A percentile compares a stretch with the other conserved stretches of the same genome.
These are phyloP conservation scores for Amesomyces nigricolor DNA, from an alignment of 2,329 filamentous ascomycete species.

Conservation along the genomic window DNA sequence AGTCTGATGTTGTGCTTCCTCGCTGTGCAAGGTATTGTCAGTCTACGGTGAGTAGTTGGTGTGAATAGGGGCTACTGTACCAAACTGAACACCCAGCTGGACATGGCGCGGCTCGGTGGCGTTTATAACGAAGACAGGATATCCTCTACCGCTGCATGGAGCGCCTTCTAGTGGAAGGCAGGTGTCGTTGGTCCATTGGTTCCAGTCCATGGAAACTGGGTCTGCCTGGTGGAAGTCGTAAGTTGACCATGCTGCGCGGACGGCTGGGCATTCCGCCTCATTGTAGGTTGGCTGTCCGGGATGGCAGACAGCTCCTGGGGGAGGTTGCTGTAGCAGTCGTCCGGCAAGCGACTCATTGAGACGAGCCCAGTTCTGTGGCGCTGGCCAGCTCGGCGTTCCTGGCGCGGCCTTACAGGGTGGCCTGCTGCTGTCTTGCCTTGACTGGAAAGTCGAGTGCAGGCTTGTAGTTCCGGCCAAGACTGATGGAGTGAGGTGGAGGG, in stretches of 20 bases:
- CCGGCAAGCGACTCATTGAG: constrained; percentile 43
- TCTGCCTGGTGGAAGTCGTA: constrained; percentile 35
- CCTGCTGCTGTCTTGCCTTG: neutral
- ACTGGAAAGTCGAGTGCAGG: neutral
- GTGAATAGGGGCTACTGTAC: constrained; percentile 24
- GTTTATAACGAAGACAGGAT: constrained; percentile 34
- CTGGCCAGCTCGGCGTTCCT: constrained; percentile 43
- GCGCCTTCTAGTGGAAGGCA: constrained; percentile 32
- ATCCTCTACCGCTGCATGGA: constrained; percentile 35
- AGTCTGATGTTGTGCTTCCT: constrained; percentile 44
- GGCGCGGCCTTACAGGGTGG: constrained; percentile 24
- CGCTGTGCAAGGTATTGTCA: constrained; percentile 25
- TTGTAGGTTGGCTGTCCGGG: constrained; percentile 24
- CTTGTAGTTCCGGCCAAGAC: constrained; percentile 1
- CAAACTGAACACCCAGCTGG: constrained; percentile 36
- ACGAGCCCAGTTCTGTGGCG: constrained; percentile 37
- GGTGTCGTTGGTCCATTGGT: constrained; percentile 37
- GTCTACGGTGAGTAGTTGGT: neutral
- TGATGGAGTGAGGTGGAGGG: constrained; percentile 7
- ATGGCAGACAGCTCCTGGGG: constrained; percentile 44
- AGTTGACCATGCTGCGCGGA: constrained; percentile 20
- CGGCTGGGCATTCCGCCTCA: constrained; percentile 17
- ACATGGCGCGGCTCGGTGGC: constrained; percentile 29
- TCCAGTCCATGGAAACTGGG: constrained; percentile 37
- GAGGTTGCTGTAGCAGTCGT: constrained; percentile 37